Conservation (phyloP, 352 stramenopile species). For the Phytophthora lateralis region DNA sequence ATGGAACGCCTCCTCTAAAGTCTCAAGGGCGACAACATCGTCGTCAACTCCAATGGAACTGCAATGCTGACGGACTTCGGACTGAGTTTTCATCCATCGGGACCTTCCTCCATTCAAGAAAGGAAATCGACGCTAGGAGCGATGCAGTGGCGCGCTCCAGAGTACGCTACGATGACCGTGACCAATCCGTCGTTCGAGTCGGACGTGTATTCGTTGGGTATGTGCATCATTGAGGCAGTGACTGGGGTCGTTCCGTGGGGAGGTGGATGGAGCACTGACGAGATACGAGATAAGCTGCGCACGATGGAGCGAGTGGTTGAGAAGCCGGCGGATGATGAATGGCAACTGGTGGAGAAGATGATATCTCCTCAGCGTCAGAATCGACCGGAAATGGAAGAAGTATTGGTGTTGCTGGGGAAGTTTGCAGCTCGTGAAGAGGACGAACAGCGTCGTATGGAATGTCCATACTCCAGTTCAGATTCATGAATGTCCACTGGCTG, state of each 20-base stretch:
- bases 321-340: not conserved
- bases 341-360: not conserved
- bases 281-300: not conserved
- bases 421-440: not conserved
- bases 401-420: not conserved
- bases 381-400: not conserved
- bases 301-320: not conserved
- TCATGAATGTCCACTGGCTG: no score
- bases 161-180: not conserved
- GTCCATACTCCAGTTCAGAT: no score
- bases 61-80: not conserved
- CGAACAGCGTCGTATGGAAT: not conserved
- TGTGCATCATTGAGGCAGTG: not conserved
- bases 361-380: not conserved
- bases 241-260: not conserved
- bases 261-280: not conserved
- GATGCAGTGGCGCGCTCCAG: not conserved
- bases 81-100: not conserved
- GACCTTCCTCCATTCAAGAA: not conserved
- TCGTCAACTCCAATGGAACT: not conserved
- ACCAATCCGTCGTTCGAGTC: not conserved
- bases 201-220: not conserved
- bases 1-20: not conserved
- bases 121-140: not conserved
- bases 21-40: not conserved